phyloP scores from a whole-genome alignment of 2,329 filamentous ascomycete genomes.

The Fusarium equiseti region DNA sequence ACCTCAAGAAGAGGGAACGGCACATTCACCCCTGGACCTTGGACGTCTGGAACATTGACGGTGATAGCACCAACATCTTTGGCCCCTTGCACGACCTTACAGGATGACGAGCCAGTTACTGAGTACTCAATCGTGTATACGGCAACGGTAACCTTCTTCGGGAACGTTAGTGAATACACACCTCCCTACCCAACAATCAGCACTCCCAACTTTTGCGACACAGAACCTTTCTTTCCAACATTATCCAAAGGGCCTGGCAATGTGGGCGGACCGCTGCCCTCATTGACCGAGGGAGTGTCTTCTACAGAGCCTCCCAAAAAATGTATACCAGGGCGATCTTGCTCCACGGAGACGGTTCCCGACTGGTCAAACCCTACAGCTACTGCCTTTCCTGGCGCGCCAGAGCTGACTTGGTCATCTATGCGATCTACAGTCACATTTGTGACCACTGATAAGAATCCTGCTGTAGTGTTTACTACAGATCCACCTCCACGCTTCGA shows the following conservation, averaged over 20 bases:
- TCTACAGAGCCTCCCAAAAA: constrained; percentile 24
- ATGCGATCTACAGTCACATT: constrained; percentile 56
- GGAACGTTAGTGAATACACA: constrained; percentile 60
- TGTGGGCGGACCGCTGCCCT: neutral
- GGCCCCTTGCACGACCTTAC: constrained; percentile 52
- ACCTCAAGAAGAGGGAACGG: constrained; percentile 28
- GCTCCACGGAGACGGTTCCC: constrained; percentile 6
- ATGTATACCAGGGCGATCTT: constrained; percentile 18
- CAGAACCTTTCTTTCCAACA: constrained; percentile 2
- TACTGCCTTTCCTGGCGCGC: constrained; percentile 4
- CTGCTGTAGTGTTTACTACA: constrained; percentile 60
- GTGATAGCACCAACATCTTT: constrained; percentile 32
- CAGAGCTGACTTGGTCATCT: constrained; percentile 25
- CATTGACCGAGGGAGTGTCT: neutral
- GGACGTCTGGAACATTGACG: constrained; percentile 19
- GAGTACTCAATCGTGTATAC: constrained; percentile 62
- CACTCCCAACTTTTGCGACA: constrained; percentile 56
- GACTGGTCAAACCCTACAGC: constrained; percentile 14
- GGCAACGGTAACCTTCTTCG: constrained; percentile 62
- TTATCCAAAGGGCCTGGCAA: neutral
- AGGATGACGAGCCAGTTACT: constrained; percentile 50
- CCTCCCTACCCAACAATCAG: constrained; percentile 58
- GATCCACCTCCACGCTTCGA: constrained; percentile 57
- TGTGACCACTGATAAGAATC: constrained; percentile 67
- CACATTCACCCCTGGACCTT: constrained; percentile 23